phyloP scores from a whole-genome alignment of 2,329 filamentous ascomycete genomes.

The Stemphylium beticola region DNA sequence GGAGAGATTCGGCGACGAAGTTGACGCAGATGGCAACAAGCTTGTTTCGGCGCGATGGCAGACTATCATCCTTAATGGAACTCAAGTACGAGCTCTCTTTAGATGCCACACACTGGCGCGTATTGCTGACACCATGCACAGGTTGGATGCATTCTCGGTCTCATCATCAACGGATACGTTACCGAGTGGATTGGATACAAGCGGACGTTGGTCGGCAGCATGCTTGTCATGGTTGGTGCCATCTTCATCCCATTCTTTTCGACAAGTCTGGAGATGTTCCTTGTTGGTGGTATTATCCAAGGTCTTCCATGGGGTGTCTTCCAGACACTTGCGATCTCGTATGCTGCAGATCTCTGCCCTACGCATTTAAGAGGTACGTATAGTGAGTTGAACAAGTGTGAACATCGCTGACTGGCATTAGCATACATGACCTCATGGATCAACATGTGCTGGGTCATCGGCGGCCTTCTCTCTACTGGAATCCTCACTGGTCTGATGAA shows the following conservation, averaged over 20 bases:
- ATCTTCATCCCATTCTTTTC: slow-evolving; percentile 40
- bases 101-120: not conserved
- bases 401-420: not conserved
- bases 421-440: slow-evolving; percentile 63
- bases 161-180: slow-evolving; percentile 52
- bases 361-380: slow-evolving; percentile 63
- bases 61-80: slow-evolving; percentile 52
- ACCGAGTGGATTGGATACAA: slow-evolving; percentile 51
- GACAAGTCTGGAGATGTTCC: slow-evolving; percentile 59
- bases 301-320: slow-evolving; percentile 53
- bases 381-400: too few relatives aligned
- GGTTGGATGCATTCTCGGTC: slow-evolving; percentile 51
- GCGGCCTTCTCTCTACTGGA: slow-evolving; percentile 71
- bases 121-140: slow-evolving; percentile 22
- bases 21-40: slow-evolving; percentile 41
- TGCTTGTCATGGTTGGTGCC: slow-evolving; percentile 30
- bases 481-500: slow-evolving; percentile 70
- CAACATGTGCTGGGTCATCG: slow-evolving; percentile 73
- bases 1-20: slow-evolving; percentile 47
- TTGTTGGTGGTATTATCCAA: slow-evolving; percentile 62
- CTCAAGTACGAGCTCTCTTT: slow-evolving; percentile 36
- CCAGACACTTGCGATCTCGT: slow-evolving; percentile 39
- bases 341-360: slow-evolving; percentile 64
- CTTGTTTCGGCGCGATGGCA: slow-evolving; percentile 53
- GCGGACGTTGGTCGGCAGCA: slow-evolving; percentile 34